Percentiles rank a stretch among this genome's conserved stretches.
phyloP scores from a whole-genome alignment of 192 early-diverging fungal species.

The Backusella circina region DNA sequence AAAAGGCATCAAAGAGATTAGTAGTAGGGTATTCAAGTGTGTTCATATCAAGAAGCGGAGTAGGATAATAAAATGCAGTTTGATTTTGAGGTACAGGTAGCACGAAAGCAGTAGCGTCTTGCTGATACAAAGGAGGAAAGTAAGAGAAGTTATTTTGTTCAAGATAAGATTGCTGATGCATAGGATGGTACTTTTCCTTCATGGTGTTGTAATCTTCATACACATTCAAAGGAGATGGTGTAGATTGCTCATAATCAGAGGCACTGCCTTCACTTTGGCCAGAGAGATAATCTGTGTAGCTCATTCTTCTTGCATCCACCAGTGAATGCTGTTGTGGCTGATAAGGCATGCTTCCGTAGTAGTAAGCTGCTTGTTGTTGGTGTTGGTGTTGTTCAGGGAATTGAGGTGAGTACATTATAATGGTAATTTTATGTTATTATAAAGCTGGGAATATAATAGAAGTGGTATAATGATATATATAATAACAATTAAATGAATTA shows the following conservation, averaged over 20 bases:
- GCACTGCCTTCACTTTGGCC: constrained; percentile 21
- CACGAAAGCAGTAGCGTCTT: background rate
- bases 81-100: background rate
- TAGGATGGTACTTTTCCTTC: background rate
- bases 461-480: background rate
- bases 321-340: background rate
- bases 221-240: constrained; percentile 25
- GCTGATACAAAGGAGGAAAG: background rate
- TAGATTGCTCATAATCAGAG: constrained; percentile 29
- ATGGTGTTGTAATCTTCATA: constrained; percentile 18
- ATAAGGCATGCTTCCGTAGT: background rate
- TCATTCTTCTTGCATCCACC: constrained; percentile 12
- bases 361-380: background rate
- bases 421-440: background rate
- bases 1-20: background rate
- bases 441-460: background rate
- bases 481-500: background rate
- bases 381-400: background rate
- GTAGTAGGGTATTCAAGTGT: background rate
- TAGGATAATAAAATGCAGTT: background rate
- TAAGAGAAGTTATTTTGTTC: background rate
- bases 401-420: background rate
- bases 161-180: constrained; percentile 9
- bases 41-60: background rate
- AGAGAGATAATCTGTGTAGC: constrained; percentile 29